phyloP scores from a whole-genome alignment of 2,329 filamentous ascomycete species.

The Zopfia rhizophila region DNA sequence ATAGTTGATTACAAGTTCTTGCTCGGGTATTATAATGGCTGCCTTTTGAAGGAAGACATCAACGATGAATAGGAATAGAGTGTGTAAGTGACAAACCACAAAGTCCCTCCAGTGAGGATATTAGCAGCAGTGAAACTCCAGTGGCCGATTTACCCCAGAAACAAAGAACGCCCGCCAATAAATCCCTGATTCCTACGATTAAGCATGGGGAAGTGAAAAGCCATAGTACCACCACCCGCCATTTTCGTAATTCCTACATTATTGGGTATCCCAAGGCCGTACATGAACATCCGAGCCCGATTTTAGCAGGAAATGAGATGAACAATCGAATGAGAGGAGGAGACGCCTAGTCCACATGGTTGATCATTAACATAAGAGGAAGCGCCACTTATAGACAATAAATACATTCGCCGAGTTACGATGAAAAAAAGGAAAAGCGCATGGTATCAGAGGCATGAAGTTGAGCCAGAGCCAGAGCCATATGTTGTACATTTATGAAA shows the following conservation, averaged over 20 bases:
- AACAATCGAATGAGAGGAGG: conserved; percentile 2
- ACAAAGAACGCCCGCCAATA: too few species aligned
- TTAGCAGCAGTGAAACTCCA: too few species aligned
- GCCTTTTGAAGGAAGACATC: too few species aligned
- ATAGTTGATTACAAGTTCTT: too few species aligned
- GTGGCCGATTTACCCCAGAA: too few species aligned
- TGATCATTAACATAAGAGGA: conserved; percentile 10
- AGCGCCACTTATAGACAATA: conserved; percentile 13
- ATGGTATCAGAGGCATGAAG: background rate
- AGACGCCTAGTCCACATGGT: conserved; percentile 5
- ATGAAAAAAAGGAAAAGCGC: background rate
- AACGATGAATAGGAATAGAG: too few species aligned
- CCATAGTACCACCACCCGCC: too few species aligned
- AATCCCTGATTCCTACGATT: too few species aligned
- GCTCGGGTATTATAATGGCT: too few species aligned
- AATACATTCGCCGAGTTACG: conserved; percentile 8
- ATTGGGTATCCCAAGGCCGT: conserved; percentile 24
- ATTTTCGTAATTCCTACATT: conserved; percentile 23
- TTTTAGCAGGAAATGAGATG: conserved; percentile 3
- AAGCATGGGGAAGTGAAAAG: too few species aligned
- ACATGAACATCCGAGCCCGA: conserved; percentile 5
- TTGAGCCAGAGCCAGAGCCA: background rate
- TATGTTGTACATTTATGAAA: conserved; percentile 36
- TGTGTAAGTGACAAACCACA: too few species aligned
- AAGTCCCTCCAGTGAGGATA: too few species aligned